Percentiles rank a stretch among this genome's conserved stretches.
phyloP scores from a whole-genome alignment of 2,329 filamentous ascomycete genomes.

The Ascochyta fabae region DNA sequence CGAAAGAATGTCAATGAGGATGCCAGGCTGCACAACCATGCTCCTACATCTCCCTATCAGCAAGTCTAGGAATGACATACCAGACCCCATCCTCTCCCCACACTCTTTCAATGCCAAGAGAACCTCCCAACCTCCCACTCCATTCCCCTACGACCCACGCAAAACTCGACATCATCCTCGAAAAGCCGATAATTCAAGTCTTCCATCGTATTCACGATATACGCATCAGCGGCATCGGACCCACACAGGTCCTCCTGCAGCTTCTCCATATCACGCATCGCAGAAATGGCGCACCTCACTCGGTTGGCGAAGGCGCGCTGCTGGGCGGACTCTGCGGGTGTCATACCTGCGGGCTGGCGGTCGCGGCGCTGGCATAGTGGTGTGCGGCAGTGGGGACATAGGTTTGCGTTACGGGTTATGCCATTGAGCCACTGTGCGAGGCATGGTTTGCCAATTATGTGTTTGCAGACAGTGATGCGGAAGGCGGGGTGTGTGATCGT shows the following conservation, averaged over 20 bases:
- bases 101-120: constrained; percentile 11
- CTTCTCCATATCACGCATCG: background rate
- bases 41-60: background rate
- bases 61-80: background rate
- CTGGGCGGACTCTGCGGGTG: background rate
- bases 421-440: constrained; percentile 20
- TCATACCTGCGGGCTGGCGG: background rate
- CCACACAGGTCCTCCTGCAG: constrained; percentile 2
- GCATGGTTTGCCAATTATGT: constrained; percentile 20
- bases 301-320: background rate
- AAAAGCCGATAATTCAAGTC: constrained; percentile 17
- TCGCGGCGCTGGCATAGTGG: constrained; percentile 15
- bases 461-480: constrained; percentile 13
- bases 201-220: background rate
- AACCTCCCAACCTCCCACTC: constrained; percentile 9
- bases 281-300: background rate
- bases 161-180: constrained; percentile 6
- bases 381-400: constrained; percentile 21
- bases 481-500: constrained; percentile 10
- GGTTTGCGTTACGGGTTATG: constrained; percentile 15
- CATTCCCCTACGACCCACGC: background rate
- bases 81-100: background rate
- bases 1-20: too few species aligned
- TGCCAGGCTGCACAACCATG: too few species aligned
- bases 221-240: background rate